These are phyloP conservation scores for Ascochyta rabiei DNA, from an alignment of 2,329 filamentous ascomycete genomes.

Conservation along the genomic window DNA sequence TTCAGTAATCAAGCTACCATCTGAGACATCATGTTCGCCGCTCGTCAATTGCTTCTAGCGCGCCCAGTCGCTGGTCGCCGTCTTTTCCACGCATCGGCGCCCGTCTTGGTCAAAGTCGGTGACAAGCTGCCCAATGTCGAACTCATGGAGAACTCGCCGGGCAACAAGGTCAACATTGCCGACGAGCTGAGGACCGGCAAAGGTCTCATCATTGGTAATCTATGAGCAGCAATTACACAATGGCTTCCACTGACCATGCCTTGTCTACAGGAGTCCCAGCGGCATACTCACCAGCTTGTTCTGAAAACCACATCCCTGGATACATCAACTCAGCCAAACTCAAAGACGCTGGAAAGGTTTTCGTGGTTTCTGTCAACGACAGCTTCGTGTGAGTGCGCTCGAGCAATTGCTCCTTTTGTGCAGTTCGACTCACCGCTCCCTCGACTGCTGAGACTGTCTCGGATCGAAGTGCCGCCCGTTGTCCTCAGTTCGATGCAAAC, in stretches of 20 bases:
- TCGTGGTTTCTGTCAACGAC: constrained; percentile 92
- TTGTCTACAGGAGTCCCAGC: constrained; percentile 46
- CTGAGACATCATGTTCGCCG: constrained; percentile 26
- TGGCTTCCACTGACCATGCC: constrained; percentile 1
- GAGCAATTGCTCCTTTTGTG: constrained; percentile 5
- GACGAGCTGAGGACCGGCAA: constrained; percentile 72
- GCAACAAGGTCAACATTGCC: constrained; percentile 87
- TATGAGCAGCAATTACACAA: neutral
- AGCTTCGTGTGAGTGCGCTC: constrained; percentile 77
- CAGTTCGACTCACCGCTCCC: constrained; percentile 3
- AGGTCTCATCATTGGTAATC: constrained; percentile 71
- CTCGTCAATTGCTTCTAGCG: constrained; percentile 33
- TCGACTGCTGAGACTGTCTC: constrained; percentile 23
- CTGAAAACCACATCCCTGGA: constrained; percentile 77
- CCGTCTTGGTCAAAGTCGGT: constrained; percentile 73
- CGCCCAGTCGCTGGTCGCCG: constrained; percentile 29
- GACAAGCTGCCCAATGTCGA: constrained; percentile 79
- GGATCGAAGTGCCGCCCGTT: constrained; percentile 12
- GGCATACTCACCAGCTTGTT: constrained; percentile 64
- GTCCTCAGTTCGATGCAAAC: constrained; percentile 16
- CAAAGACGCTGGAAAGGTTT: constrained; percentile 80
- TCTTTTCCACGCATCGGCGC: constrained; percentile 69
- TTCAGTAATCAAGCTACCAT: constrained; percentile 5
- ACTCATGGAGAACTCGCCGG: constrained; percentile 83
- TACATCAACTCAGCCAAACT: constrained; percentile 82